phyloP scores from a whole-genome alignment of 108 stramenopile genomes.

The Hondaea fermentalgiana region DNA sequence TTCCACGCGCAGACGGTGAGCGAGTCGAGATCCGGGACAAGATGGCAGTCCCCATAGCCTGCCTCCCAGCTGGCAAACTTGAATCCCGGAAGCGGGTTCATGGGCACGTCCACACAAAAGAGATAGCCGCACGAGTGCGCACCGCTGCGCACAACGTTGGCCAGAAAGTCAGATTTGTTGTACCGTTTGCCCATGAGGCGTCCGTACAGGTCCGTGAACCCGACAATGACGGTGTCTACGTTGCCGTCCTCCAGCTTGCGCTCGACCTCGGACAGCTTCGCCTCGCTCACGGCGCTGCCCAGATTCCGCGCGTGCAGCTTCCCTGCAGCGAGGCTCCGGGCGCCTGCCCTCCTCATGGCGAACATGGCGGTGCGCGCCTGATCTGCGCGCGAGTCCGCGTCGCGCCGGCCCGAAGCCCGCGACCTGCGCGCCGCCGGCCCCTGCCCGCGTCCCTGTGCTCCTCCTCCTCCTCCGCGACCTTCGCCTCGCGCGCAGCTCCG shows the following conservation, averaged over 20 bases:
- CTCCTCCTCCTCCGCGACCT: no score
- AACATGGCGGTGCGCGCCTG: not conserved
- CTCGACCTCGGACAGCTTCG: not conserved
- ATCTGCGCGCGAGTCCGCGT: no score
- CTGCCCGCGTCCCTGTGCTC: no score
- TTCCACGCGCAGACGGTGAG: not conserved
- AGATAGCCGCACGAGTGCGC: slow-evolving; percentile 18
- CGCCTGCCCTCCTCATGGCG: not conserved
- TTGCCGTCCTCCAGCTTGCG: not conserved
- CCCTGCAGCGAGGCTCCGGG: not conserved
- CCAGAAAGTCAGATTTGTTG: not conserved
- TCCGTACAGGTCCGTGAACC: not conserved
- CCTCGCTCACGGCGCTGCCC: not conserved
- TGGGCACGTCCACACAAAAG: not conserved
- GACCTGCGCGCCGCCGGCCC: no score
- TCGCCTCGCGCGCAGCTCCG: no score
- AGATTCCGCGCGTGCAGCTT: not conserved
- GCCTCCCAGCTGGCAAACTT: not conserved
- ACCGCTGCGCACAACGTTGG: not conserved
- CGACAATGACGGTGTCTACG: not conserved
- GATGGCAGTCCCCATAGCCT: not conserved
- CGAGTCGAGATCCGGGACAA: not conserved
- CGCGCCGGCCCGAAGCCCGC: no score
- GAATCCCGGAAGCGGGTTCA: not conserved
- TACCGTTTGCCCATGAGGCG: slow-evolving; percentile 5